A percentile compares a stretch with the other conserved stretches of the same genome.
phyloP scores from a whole-genome alignment of 2,329 filamentous ascomycete genomes.

The Alternaria alternata region DNA sequence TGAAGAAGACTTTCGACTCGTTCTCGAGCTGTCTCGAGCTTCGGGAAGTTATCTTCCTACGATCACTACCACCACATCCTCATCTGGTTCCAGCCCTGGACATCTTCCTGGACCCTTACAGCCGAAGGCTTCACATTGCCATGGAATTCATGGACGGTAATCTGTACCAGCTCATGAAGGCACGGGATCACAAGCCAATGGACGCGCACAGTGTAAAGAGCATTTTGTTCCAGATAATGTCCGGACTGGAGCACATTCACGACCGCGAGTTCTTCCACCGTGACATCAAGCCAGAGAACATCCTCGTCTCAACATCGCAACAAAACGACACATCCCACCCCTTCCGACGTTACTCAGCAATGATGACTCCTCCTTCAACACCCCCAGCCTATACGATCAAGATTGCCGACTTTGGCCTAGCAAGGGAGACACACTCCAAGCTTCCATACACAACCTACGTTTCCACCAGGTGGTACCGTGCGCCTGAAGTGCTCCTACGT shows the following conservation, averaged over 20 bases:
- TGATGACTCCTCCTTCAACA: slow-evolving; percentile 94
- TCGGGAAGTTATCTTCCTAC: slow-evolving; percentile 94
- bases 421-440: slow-evolving; percentile 96
- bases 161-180: slow-evolving; percentile 98
- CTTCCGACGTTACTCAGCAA: slow-evolving; percentile 89
- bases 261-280: slow-evolving; percentile 97
- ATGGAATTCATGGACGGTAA: slow-evolving; percentile 99
- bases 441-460: slow-evolving; percentile 98
- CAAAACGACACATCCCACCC: slow-evolving; percentile 82
- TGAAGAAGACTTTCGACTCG: slow-evolving; percentile 99
- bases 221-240: slow-evolving; percentile 96
- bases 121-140: slow-evolving; percentile 93
- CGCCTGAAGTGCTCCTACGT: slow-evolving; percentile 90
- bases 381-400: slow-evolving; percentile 95
- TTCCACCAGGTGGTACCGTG: slow-evolving; percentile 93
- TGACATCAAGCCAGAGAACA: slow-evolving; percentile 99
- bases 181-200: slow-evolving; percentile 91
- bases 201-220: slow-evolving; percentile 95
- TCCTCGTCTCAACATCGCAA: slow-evolving; percentile 90
- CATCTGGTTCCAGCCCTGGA: slow-evolving; percentile 97
- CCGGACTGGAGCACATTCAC: slow-evolving; percentile 95
- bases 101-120: slow-evolving; percentile 96
- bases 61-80: slow-evolving; percentile 83
- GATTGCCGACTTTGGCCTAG: slow-evolving; percentile 96
- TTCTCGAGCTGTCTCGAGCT: slow-evolving; percentile 90